Base-by-base conservation (phyloP, 2,329 filamentous ascomycete species). In the Coniochaeta hoffmannii region DNA sequence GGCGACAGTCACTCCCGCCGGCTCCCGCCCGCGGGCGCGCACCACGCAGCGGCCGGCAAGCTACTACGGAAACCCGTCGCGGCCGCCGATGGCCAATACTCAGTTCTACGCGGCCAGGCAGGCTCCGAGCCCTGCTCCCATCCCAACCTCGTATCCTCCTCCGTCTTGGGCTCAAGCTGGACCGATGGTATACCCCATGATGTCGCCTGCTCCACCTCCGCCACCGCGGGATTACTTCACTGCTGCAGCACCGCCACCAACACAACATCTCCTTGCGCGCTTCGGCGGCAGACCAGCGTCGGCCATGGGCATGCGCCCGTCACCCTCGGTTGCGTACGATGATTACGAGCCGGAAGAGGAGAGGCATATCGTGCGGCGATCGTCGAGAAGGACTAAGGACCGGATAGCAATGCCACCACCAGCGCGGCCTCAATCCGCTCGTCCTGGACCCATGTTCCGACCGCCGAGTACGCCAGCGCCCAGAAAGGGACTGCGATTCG, bases 361-460 rank as follows among this genome's bases (percentile, higher is more conserved):
- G 53, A 57, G 30, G 30, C 53, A 50, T 12, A 57, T 76, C 1
- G 50, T 66, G 5, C 71, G 77, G 26, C 74, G 75, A 22, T 60
- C 72, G n/a, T 80, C 78, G 1, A 57, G 63, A 69, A 32, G 68
- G 68, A 12, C 73, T 67, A 62, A 69, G 64, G 76, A 78, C 53
- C 71, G 74, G 31, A 67, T 63, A 52, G 68, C 70, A 30, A 79
- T 80, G 77, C 78, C 79, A 22, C 78, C 78, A 11, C 77, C 77
- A 4, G 66, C 68, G 65, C 49, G 69, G 64, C 32, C 67, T 64
- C 31, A 71, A 63, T 50, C 65, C 56, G 56, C 62, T 62, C 54
- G 66, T 59, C 57, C 63, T n/a, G n/a, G n/a, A 41, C 44, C 54
- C 44, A 24, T 68, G 59, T 66, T 66, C 31, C 62, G 64, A 1